Base-by-base conservation (phyloP, 1,284 basidiomycete genomes). In the Cystobasidium sp. region DNA sequence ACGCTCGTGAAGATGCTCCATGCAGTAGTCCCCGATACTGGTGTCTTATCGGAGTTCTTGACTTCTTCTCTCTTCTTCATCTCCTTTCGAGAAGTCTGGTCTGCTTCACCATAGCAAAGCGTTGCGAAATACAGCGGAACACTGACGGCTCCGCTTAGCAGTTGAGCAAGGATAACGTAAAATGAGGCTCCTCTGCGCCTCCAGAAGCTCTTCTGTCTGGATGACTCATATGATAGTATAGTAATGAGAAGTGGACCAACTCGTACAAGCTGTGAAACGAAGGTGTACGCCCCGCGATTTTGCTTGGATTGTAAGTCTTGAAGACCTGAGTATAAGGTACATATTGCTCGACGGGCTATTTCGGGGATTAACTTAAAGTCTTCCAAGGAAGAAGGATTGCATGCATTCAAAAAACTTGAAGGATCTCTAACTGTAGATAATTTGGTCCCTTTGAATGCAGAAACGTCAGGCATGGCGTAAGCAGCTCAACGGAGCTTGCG, bases 61-160 rank as follows among this genome's bases (percentile, higher is more conserved):
- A 22, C 31, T 22, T 49, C 20, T 63, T 44, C 43, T 49, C 5
- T 41, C 61, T 24, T 63, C n/a, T n/a, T 10, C 1, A 39, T 55
- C 51, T 4, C 8, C 24, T 51, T 47, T 47, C 16, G 10, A 9
- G 59, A 39, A 46, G 37, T 37, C 18, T 37, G 20, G 14, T 14
- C 16, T 16, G 55, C 22, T 16, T 62, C 43, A 2, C 37, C 49
- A 52, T 14, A 24, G 58, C 47, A 70, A 10, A 70, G 22, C 37
- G 55, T 70, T 6, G 68, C 55, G 68, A 70, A 70, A n/a, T 70
- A 70, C 3, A 70, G 56, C 10, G 68, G 58, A 9, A 61, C 39
- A 59, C 55, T 59, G 10, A 70, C 68, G 49, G 68, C 68, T 31
- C 68, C 68, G 14, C 55, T 59, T 44, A 70, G 22, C 16, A 52